These are phyloP conservation scores for Eurotiales sp. DNA, from an alignment of 2,329 filamentous ascomycete species.

Conservation along the genomic window DNA sequence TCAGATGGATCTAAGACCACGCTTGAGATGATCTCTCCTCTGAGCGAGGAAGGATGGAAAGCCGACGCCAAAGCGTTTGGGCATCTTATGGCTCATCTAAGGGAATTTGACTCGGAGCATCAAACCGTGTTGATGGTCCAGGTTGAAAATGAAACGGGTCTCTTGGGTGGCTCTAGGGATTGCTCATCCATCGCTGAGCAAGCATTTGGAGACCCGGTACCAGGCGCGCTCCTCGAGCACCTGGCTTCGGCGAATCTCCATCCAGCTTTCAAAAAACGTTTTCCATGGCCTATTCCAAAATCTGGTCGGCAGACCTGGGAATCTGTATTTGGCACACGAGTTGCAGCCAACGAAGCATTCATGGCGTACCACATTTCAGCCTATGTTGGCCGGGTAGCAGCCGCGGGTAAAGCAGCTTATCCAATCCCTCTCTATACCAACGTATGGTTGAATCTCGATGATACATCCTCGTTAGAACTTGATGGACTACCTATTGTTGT, in stretches of 20 bases:
- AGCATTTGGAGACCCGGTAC: constrained; percentile 38
- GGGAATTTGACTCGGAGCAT: constrained; percentile 43
- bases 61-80: constrained; percentile 41
- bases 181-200: constrained; percentile 39
- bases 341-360: constrained; percentile 44
- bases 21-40: constrained; percentile 34
- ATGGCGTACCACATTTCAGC: constrained; percentile 46
- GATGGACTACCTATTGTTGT: constrained; percentile 34
- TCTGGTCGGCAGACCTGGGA: constrained; percentile 27
- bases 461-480: constrained; percentile 26
- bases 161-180: constrained; percentile 52
- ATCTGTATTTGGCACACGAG: constrained; percentile 38
- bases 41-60: constrained; percentile 32
- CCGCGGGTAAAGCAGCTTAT: constrained; percentile 40
- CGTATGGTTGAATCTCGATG: constrained; percentile 46
- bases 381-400: constrained; percentile 41
- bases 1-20: constrained; percentile 22
- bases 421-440: constrained; percentile 45
- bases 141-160: constrained; percentile 53
- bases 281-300: constrained; percentile 20
- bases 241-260: constrained; percentile 19
- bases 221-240: constrained; percentile 32
- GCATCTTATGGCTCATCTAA: constrained; percentile 37
- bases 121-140: constrained; percentile 55
- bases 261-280: constrained; percentile 22